These are phyloP conservation scores for Boehmeria nivea DNA, from an alignment of 306 rosid genomes.

Conservation along the genomic window DNA sequence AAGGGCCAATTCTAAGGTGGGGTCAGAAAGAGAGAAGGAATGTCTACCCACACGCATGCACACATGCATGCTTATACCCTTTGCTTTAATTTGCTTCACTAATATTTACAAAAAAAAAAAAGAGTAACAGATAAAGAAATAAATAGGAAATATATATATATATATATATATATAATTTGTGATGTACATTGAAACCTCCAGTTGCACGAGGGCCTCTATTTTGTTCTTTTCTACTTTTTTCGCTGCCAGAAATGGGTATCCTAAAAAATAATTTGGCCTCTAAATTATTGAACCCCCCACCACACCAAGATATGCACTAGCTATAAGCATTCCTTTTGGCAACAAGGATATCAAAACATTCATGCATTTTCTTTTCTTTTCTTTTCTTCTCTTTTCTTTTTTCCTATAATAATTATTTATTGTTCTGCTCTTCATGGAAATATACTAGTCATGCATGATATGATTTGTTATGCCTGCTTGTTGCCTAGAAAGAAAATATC, in stretches of 20 bases:
- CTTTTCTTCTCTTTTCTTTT: neutral
- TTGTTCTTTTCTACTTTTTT: constrained; percentile 56
- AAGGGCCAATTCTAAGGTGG: neutral
- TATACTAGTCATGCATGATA: neutral
- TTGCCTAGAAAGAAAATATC: neutral
- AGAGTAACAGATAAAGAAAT: neutral
- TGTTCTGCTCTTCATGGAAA: neutral
- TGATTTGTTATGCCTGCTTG: neutral
- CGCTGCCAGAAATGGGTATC: constrained; percentile 37
- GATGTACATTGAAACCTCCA: constrained; percentile 50
- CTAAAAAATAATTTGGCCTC: constrained; percentile 24
- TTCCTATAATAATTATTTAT: neutral
- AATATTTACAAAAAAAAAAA: neutral
- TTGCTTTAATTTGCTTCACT: constrained; percentile 17
- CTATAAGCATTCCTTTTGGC: constrained; percentile 5
- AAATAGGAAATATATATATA: constrained; percentile 15
- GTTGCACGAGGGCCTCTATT: constrained; percentile 95
- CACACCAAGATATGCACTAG: constrained; percentile 14
- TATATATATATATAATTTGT: constrained; percentile 27
- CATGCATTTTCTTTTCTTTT: neutral
- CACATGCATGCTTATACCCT: constrained; percentile 29
- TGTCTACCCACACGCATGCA: constrained; percentile 65
- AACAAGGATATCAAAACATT: constrained; percentile 9
- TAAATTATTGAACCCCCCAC: constrained; percentile 41
- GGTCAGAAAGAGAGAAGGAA: constrained; percentile 34